Evolutionary conservation across 345 rosid genomes (phyloP).

Genomic region (Trapa bicornis): DNA sequence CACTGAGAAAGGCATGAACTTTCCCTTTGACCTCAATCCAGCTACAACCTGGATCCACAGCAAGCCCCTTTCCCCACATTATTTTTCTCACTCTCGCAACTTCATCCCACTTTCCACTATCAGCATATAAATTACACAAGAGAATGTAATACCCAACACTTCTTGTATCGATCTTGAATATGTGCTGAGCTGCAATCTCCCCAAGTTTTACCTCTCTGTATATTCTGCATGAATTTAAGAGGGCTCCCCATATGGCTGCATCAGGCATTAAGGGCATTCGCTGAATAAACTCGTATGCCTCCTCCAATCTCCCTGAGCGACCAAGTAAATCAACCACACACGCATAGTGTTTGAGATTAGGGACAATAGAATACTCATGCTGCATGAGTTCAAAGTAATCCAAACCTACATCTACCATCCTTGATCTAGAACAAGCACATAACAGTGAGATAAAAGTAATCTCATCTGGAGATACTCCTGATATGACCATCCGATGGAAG

Average conservation of each 20-base stretch:
- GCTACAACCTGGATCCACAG: slow-evolving; percentile 76
- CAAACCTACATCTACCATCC: slow-evolving; percentile 57
- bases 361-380: slow-evolving; percentile 34
- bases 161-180: slow-evolving; percentile 44
- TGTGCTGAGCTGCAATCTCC: slow-evolving; percentile 43
- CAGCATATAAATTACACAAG: slow-evolving; percentile 57
- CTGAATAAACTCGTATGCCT: slow-evolving; percentile 48
- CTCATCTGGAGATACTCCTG: slow-evolving; percentile 52
- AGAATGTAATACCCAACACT: slow-evolving; percentile 64
- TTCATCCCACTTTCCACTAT: slow-evolving; percentile 52
- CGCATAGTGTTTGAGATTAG: slow-evolving; percentile 67
- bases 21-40: slow-evolving; percentile 72
- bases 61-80: slow-evolving; percentile 55
- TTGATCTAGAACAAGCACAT: slow-evolving; percentile 73
- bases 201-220: slow-evolving; percentile 46
- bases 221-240: slow-evolving; percentile 63
- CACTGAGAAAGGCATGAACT: slow-evolving; percentile 69
- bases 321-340: slow-evolving; percentile 84
- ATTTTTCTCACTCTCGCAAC: slow-evolving; percentile 49
- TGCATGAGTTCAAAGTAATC: slow-evolving; percentile 51
- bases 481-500: slow-evolving; percentile 46
- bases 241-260: slow-evolving; percentile 81
- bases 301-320: slow-evolving; percentile 52
- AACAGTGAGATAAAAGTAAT: slow-evolving; percentile 58
- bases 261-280: slow-evolving; percentile 57